Percentiles rank a stretch among this genome's conserved stretches.
phyloP scores from a whole-genome alignment of 2,329 filamentous ascomycete species.

The Emericellopsis atlantica region DNA sequence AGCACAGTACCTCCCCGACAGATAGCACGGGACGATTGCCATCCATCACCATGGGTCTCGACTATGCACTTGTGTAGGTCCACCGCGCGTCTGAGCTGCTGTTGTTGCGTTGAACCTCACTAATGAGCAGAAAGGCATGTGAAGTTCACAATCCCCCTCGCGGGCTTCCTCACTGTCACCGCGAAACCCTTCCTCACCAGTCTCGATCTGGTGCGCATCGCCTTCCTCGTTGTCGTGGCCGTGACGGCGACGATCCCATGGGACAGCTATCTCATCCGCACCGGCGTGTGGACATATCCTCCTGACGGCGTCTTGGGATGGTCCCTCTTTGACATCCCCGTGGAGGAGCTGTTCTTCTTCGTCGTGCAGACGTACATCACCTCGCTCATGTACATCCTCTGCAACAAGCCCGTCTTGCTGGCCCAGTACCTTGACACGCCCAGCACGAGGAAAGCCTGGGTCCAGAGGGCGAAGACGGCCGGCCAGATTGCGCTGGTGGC shows the following conservation, averaged over 20 bases:
- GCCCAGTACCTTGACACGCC: slow-evolving; percentile 24
- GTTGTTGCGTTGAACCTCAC: background rate
- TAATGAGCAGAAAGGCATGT: slow-evolving; percentile 3
- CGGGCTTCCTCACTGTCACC: slow-evolving; percentile 3
- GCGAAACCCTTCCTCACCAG: slow-evolving; percentile 42
- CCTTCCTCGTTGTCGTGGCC: slow-evolving; percentile 48
- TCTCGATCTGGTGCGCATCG: slow-evolving; percentile 49
- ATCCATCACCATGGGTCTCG: slow-evolving; percentile 3
- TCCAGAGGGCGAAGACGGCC: slow-evolving; percentile 17
- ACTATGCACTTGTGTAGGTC: slow-evolving; percentile 5
- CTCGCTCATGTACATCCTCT: slow-evolving; percentile 51
- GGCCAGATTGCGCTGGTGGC: slow-evolving; percentile 37
- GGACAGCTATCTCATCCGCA: slow-evolving; percentile 63
- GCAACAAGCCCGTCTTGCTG: slow-evolving; percentile 51
- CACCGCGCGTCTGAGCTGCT: background rate
- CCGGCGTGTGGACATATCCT: slow-evolving; percentile 60
- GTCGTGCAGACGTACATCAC: slow-evolving; percentile 66
- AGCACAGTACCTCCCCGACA: too few species aligned
- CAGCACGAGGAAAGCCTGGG: slow-evolving; percentile 10
- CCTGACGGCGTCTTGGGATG: slow-evolving; percentile 49
- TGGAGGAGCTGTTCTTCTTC: slow-evolving; percentile 69
- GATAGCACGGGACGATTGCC: too few species aligned
- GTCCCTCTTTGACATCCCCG: slow-evolving; percentile 50
- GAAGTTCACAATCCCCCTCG: slow-evolving; percentile 6
- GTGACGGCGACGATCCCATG: slow-evolving; percentile 59